A percentile compares a stretch with the other conserved stretches of the same genome.
Evolutionary conservation across 1,284 basidiomycete species (phyloP).

Genomic region (Pseudozyma thailandica): DNA sequence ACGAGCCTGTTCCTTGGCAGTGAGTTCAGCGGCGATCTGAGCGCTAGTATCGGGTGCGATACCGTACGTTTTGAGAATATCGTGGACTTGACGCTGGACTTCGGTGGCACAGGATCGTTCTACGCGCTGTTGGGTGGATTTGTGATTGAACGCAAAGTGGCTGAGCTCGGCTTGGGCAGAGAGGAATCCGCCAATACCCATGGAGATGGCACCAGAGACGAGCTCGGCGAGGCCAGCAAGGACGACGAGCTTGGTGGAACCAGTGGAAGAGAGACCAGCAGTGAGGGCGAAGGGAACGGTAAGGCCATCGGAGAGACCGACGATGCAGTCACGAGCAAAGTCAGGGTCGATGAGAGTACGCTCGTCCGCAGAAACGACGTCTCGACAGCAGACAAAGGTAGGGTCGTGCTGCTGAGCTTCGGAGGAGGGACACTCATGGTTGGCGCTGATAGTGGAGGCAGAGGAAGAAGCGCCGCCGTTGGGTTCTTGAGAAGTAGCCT

Average conservation of each 20-base stretch:
- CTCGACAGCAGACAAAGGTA: conserved; percentile 76
- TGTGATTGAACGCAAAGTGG: conserved; percentile 70
- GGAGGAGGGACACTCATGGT: conserved; percentile 30
- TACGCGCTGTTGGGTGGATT: conserved; percentile 76
- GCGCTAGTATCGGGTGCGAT: conserved; percentile 83
- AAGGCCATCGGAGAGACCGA: conserved; percentile 94
- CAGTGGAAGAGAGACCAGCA: conserved; percentile 88
- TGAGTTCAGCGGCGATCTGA: conserved; percentile 74
- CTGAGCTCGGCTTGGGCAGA: conserved; percentile 95
- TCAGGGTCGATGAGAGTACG: conserved; percentile 82
- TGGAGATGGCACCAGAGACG: conserved; percentile 73
- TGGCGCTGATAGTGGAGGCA: conserved; percentile 28
- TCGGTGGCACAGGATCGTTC: conserved; percentile 87
- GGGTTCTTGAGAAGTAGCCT: conserved; percentile 12
- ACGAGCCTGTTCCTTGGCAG: conserved; percentile 27
- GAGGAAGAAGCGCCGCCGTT: conserved; percentile 24
- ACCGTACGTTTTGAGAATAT: conserved; percentile 86
- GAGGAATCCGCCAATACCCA: conserved; percentile 97
- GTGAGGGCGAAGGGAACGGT: conserved; percentile 73
- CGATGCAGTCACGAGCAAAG: conserved; percentile 81
- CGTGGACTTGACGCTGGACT: conserved; percentile 92
- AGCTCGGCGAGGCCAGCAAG: conserved; percentile 86
- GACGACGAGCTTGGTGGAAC: conserved; percentile 86
- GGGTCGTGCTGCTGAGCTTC: conserved; percentile 19
- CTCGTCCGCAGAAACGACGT: conserved; percentile 80